A percentile compares a stretch with the other conserved stretches of the same genome.
Evolutionary conservation across 495 filamentous ascomycete genomes (phyloP).

Genomic region (Hyaloscypha finlandica): DNA sequence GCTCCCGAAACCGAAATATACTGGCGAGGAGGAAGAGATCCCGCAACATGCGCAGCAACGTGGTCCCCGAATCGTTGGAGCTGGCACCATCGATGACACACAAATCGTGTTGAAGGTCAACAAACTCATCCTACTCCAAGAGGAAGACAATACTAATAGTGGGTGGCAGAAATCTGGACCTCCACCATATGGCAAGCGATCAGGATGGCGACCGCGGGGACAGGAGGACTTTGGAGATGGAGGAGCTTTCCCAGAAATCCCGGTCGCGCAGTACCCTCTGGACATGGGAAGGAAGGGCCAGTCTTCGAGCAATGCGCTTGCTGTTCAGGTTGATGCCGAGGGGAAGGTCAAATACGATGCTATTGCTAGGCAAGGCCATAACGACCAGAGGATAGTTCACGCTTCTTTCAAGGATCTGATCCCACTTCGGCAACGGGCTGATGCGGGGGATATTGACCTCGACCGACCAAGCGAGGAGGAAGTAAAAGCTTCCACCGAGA

Average conservation of each 20-base stretch:
- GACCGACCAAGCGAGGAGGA: slow-evolving; percentile 84
- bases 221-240: slow-evolving; percentile 95
- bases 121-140: background rate
- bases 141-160: slow-evolving; percentile 22
- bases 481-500: slow-evolving; percentile 77
- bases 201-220: slow-evolving; percentile 83
- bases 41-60: slow-evolving; percentile 71
- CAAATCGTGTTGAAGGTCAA: slow-evolving; percentile 82
- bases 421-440: slow-evolving; percentile 87
- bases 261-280: slow-evolving; percentile 91
- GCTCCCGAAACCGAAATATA: slow-evolving; percentile 88
- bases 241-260: slow-evolving; percentile 93
- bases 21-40: slow-evolving; percentile 79
- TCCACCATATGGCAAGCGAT: slow-evolving; percentile 80
- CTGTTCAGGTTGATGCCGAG: slow-evolving; percentile 85
- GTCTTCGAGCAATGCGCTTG: slow-evolving; percentile 80
- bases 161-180: slow-evolving; percentile 70
- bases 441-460: slow-evolving; percentile 91
- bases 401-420: slow-evolving; percentile 97
- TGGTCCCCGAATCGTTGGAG: slow-evolving; percentile 77
- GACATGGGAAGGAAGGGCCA: slow-evolving; percentile 86
- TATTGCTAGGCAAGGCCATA: slow-evolving; percentile 89
- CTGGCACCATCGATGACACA: slow-evolving; percentile 76
- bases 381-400: slow-evolving; percentile 82
- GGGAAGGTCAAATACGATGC: slow-evolving; percentile 97